Conservation (phyloP, 495 filamentous ascomycete species). For the Massariosphaeria phaeospora region DNA sequence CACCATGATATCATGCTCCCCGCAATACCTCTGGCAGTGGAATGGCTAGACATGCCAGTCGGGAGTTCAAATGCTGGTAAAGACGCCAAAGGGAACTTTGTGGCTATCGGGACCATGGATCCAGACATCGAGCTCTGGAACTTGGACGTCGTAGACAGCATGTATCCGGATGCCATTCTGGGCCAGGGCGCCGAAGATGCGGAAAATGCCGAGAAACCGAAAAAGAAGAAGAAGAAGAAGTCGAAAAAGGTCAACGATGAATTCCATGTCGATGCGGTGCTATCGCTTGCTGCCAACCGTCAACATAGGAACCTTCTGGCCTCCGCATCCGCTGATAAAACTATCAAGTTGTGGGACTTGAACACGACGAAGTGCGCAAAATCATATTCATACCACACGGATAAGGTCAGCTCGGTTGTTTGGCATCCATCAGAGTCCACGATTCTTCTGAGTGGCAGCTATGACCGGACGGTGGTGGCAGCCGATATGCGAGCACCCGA, state of each 20-base stretch:
- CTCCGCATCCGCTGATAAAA: constrained; percentile 91
- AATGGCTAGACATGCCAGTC: constrained; percentile 89
- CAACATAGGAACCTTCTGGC: constrained; percentile 93
- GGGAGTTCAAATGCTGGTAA: constrained; percentile 54
- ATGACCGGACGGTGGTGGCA: constrained; percentile 86
- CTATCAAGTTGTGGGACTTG: constrained; percentile 96
- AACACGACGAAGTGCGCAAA: constrained; percentile 86
- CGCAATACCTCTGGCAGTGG: constrained; percentile 87
- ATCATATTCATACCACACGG: constrained; percentile 84
- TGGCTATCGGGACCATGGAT: constrained; percentile 93
- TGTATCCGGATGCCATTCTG: constrained; percentile 96
- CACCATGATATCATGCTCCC: constrained; percentile 99
- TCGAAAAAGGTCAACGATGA: constrained; percentile 79
- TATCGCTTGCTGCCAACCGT: constrained; percentile 85
- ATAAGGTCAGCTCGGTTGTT: constrained; percentile 91
- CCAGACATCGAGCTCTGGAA: constrained; percentile 99
- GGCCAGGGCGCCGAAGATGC: constrained; percentile 67
- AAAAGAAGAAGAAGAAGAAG: constrained; percentile 81
- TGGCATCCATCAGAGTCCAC: constrained; percentile 89
- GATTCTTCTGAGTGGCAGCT: constrained; percentile 82
- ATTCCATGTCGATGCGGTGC: constrained; percentile 90
- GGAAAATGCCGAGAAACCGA: constrained; percentile 50
- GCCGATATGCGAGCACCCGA: constrained; percentile 91
- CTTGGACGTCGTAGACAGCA: constrained; percentile 87
- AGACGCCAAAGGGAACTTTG: constrained; percentile 66